Evolutionary conservation across 129 eudicot genomes (phyloP), one percentile per base, ranked within the genome.

Genomic region (Helichrysum umbraculigerum): DNA sequence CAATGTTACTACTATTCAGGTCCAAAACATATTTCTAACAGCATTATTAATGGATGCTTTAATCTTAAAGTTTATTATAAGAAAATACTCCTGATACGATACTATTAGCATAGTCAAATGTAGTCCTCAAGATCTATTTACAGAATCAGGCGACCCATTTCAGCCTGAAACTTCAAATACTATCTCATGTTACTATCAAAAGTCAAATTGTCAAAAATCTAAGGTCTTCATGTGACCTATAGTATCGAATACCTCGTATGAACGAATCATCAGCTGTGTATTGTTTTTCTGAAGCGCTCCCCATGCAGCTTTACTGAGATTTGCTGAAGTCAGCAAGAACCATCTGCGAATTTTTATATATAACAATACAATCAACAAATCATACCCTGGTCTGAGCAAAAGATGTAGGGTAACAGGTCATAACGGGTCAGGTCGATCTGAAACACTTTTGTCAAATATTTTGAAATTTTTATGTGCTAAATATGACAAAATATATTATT

Each of bases 281-380:
- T 85, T 91, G 78, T 89, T 91, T 78, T 91, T 95, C 81, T 91
- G 99, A 74, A 95, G 97, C 1, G 97, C 96, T 41, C 99, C 99
- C 99, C 99, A 91, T 61, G 99, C 99, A 81, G 99, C 99, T 91
- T 95, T 95, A 88, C 99, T 95, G 73, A 95, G 97, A 82, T 95
- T 95, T 76, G 97, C 59, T 71, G 99, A 95, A 51, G 99, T 95
- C 41, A 95, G 85, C 86, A 95, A 85, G 76, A 95, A 90, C 99
- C 99, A 95, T 79, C 99, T 95, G 90, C 78, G 44, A 34, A 11
- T 15, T n/a, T 14, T 1, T 19, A 29, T 11, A 16, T 28, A 7
- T 16, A 50, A 19, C 8, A 14, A 35, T 15, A 74, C 2, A 68
- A 72, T 66, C 61, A 62, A 47, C 34, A 33, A 14, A 64, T 57